Percentiles rank a stretch among this genome's conserved stretches.
Conservation (phyloP, 441 rosid species). For the Populus hybrid region DNA sequence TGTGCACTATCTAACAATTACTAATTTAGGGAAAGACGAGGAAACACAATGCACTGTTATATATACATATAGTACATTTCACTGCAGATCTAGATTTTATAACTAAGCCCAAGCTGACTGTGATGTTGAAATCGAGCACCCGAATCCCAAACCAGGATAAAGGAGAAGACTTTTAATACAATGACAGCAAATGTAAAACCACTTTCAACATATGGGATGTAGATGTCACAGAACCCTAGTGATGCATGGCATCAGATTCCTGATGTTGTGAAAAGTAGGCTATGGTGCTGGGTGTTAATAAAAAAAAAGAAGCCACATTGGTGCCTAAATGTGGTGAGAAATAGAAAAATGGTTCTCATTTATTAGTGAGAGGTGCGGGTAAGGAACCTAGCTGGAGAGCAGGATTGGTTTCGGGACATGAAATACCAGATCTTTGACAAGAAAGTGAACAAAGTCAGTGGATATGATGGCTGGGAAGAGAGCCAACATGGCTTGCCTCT, state of each 20-base stretch:
- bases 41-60: background rate
- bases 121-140: background rate
- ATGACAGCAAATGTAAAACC: background rate
- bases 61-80: background rate
- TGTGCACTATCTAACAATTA: background rate
- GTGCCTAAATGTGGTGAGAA: background rate
- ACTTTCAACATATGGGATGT: background rate
- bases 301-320: background rate
- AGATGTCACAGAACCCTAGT: background rate
- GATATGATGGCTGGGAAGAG: background rate
- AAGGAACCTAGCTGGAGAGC: background rate
- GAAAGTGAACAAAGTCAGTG: background rate
- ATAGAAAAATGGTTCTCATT: background rate
- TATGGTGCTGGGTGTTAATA: background rate
- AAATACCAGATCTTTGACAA: background rate
- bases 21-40: background rate
- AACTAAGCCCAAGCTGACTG: background rate
- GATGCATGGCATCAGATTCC: background rate
- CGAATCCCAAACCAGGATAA: background rate
- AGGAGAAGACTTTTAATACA: background rate
- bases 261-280: background rate
- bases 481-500: background rate
- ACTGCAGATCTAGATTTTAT: background rate
- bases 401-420: background rate
- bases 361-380: background rate